These are phyloP conservation scores for Cercospora canescens DNA, from an alignment of 2,329 filamentous ascomycete species.

Conservation along the genomic window DNA sequence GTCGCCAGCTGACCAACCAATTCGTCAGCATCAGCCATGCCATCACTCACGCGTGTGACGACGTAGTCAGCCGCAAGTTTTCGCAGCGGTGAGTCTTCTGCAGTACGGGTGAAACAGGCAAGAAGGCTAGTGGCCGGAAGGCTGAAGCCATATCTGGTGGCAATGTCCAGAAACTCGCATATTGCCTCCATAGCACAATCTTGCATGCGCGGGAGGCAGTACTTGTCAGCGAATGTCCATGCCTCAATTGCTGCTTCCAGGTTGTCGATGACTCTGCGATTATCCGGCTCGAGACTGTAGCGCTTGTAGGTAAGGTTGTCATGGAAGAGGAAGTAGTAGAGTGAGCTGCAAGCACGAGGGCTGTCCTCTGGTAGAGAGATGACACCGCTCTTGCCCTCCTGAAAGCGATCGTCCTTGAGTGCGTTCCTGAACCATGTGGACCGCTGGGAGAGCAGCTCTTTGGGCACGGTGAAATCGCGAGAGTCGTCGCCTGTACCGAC, in stretches of 20 bases:
- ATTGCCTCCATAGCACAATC: neutral
- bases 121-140: neutral
- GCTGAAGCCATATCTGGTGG: neutral
- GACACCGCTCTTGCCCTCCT: neutral
- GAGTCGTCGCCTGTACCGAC: neutral
- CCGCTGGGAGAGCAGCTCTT: neutral
- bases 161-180: neutral
- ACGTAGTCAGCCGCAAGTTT: slow-evolving; percentile 1
- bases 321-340: slow-evolving; percentile 4
- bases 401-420: neutral
- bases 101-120: neutral
- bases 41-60: neutral
- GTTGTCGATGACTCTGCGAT: neutral
- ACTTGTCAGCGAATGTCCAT: slow-evolving; percentile 7
- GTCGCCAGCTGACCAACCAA: neutral
- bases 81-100: neutral
- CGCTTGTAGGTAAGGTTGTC: neutral
- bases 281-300: neutral
- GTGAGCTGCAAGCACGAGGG: neutral
- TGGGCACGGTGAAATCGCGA: neutral
- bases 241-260: neutral
- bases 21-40: neutral
- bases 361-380: slow-evolving; percentile 5
- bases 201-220: neutral
- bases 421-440: neutral